Evolutionary conservation across 345 rosid genomes (phyloP).

Genomic region (Gossypioides kirkii): DNA sequence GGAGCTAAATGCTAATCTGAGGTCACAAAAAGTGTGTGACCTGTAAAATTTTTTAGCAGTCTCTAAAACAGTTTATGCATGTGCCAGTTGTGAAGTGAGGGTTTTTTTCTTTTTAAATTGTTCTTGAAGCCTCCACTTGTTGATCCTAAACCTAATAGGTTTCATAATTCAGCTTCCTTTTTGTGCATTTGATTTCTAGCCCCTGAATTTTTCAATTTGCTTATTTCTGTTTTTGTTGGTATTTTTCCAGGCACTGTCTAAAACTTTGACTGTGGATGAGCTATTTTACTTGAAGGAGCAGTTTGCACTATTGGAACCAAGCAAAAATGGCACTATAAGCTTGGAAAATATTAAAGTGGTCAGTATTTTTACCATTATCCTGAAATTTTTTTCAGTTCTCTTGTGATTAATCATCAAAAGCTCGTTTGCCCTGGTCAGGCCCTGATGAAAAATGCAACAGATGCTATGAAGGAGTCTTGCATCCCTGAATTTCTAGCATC

Average conservation of each 20-base stretch:
- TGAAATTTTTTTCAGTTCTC: slow-evolving; percentile 7
- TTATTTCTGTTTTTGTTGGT: neutral
- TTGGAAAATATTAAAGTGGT: slow-evolving; percentile 73
- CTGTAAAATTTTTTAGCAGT: neutral
- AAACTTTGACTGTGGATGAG: slow-evolving; percentile 79
- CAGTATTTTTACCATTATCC: slow-evolving; percentile 16
- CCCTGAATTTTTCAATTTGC: neutral
- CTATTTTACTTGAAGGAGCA: slow-evolving; percentile 80
- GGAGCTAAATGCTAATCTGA: neutral
- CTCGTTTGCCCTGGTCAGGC: slow-evolving; percentile 44
- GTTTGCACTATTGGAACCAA: slow-evolving; percentile 79
- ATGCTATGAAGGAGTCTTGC: slow-evolving; percentile 89
- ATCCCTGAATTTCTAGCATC: slow-evolving; percentile 82
- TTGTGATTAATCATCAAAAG: slow-evolving; percentile 12
- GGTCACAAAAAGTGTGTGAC: neutral
- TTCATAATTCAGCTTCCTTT: neutral
- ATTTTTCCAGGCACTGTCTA: slow-evolving; percentile 68
- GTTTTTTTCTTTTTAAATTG: too few relatives aligned
- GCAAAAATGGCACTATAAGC: slow-evolving; percentile 66
- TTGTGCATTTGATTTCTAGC: neutral
- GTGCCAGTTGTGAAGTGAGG: neutral
- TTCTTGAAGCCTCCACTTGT: neutral
- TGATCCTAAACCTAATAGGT: neutral
- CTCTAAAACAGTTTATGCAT: neutral
- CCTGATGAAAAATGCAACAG: slow-evolving; percentile 78